A percentile compares a stretch with the other conserved stretches of the same genome.
Conservation (phyloP, 2,329 filamentous ascomycete genomes). For the Venturia pyrina region DNA sequence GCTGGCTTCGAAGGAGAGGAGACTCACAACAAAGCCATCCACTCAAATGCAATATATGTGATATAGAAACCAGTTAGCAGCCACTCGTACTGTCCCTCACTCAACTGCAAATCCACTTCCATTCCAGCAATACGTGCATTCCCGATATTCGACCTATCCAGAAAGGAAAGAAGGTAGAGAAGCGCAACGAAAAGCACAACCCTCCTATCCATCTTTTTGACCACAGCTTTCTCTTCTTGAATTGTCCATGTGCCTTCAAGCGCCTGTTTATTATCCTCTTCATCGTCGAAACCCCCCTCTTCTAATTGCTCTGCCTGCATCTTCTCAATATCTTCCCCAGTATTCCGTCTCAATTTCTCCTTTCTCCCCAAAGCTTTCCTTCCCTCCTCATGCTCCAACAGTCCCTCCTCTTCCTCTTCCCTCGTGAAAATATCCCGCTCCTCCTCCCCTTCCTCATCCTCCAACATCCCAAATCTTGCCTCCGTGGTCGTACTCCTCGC, state of each 20-base stretch:
- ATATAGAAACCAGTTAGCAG: constrained; percentile 54
- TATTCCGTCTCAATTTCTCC: background rate
- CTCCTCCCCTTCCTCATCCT: background rate
- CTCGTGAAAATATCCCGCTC: background rate
- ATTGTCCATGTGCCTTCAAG: constrained; percentile 28
- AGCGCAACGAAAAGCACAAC: constrained; percentile 74
- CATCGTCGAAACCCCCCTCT: constrained; percentile 33
- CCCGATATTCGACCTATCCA: constrained; percentile 69
- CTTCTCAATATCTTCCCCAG: background rate
- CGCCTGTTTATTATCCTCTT: background rate
- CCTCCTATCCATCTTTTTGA: constrained; percentile 65
- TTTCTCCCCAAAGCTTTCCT: background rate
- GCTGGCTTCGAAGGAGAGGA: no score
- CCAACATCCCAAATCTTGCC: background rate
- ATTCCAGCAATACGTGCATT: constrained; percentile 55
- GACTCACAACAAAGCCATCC: constrained; percentile 50
- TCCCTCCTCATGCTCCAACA: background rate
- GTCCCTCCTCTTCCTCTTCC: background rate
- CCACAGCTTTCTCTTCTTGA: constrained; percentile 63
- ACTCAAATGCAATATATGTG: constrained; percentile 55
- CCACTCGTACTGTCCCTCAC: constrained; percentile 49
- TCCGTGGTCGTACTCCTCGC: constrained; percentile 9
- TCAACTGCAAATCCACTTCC: constrained; percentile 43
- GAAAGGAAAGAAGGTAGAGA: constrained; percentile 74
- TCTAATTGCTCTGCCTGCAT: constrained; percentile 10